A percentile compares a stretch with the other conserved stretches of the same genome.
Conservation (phyloP, 2,329 filamentous ascomycete genomes). For the Aspergillus sp. region DNA sequence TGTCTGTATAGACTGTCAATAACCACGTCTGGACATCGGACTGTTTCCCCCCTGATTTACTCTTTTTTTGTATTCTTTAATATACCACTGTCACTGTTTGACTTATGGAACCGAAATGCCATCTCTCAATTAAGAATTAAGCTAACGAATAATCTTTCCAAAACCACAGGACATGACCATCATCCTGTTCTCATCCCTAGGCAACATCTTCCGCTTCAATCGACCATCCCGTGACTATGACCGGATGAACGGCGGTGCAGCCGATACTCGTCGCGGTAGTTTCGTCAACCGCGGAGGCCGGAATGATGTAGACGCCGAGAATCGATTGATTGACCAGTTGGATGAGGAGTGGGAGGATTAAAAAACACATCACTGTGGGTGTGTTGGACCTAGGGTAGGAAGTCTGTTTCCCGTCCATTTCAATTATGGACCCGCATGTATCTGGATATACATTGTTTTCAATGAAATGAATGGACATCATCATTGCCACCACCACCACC, state of each 20-base stretch:
- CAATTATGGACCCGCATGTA: too few relatives aligned
- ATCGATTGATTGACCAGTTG: slow-evolving; percentile 86
- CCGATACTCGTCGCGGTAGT: neutral
- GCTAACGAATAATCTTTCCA: neutral
- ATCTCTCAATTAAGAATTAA: neutral
- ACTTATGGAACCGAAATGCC: neutral
- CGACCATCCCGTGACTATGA: slow-evolving; percentile 18
- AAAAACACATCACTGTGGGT: neutral
- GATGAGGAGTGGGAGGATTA: slow-evolving; percentile 94
- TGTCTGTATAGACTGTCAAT: neutral
- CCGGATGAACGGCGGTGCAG: neutral
- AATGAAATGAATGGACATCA: too few relatives aligned
- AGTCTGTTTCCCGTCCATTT: too few relatives aligned
- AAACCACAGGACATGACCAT: slow-evolving; percentile 39
- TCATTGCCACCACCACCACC: too few relatives aligned
- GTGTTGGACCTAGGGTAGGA: too few relatives aligned
- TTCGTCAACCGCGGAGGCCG: slow-evolving; percentile 4
- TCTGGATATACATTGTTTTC: too few relatives aligned
- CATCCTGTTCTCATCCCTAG: slow-evolving; percentile 41
- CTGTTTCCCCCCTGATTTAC: neutral
- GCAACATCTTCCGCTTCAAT: slow-evolving; percentile 31
- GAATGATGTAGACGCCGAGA: slow-evolving; percentile 67
- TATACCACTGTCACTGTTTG: neutral
- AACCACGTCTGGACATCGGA: slow-evolving; percentile 2
- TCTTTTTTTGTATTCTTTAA: neutral